Evolutionary conservation across 202 grass and related monocot species (phyloP), one percentile per base, ranked within the genome.

Genomic region (Eragrostis tef): DNA sequence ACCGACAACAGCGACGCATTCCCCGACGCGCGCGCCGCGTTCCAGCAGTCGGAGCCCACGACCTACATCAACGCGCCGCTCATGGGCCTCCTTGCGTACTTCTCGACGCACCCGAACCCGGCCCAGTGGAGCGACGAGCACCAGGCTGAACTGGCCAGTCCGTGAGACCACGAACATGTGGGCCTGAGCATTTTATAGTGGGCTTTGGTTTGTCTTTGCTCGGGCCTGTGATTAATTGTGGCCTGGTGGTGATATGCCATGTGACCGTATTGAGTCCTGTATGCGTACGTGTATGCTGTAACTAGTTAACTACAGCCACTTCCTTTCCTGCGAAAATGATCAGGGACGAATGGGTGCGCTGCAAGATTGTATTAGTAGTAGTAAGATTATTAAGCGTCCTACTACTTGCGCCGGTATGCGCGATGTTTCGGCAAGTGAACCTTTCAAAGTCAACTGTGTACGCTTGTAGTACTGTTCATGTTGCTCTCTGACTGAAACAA

Each of bases 41-140:
- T 97, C 76, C 94, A 97, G 88, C 94, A 97, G 87, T 97, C 94
- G 0, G 94, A 97, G 89, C 94, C 94, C 53, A 97, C 94, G 36
- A 97, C 94, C 26, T 97, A 97, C 83, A 97, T 97, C 60, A 97
- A 97, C 75, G 94, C 94, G 36, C 91, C 94, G 59, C 86, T 97
- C 68, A 74, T 94, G 62, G 94, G 91, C 81, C 91, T 97, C 51
- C 79, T 97, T 54, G 94, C 87, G 12, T 92, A 92, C 86, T 92
- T 97, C 87, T 94, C 89, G 14, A 87, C 89, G 3, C 91, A 94
- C 36, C 94, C 91, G 0, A 91, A 97, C 79, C 94, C 91, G 0
- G 70, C 85, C n/a, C 89, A 86, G 11, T 90, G 85, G 73, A 75
- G 41, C 19, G 84, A 87, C 19, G 88, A 88, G 0, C 34, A 58